A percentile compares a stretch with the other conserved stretches of the same genome.
These are phyloP conservation scores for Ustanciosporium gigantosporum DNA, from an alignment of 1,284 basidiomycete species.

Conservation along the genomic window DNA sequence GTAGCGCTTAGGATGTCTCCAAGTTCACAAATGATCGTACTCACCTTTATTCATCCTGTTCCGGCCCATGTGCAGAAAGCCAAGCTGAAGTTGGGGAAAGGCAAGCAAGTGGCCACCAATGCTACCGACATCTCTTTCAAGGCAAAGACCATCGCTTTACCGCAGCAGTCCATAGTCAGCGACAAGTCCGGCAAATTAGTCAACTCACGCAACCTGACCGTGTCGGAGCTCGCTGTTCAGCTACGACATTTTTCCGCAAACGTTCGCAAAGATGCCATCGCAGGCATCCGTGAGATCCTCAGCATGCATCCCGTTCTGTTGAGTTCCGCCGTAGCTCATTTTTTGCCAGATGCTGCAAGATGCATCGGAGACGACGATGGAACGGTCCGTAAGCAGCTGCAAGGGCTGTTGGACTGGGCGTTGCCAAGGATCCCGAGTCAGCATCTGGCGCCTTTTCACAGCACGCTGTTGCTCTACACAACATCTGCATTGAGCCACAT, in stretches of 20 bases:
- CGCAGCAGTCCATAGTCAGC: conserved; percentile 50
- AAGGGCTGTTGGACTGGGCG: conserved; percentile 69
- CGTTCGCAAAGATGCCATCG: conserved; percentile 78
- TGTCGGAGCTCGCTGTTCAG: conserved; percentile 78
- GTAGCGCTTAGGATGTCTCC: too few species aligned
- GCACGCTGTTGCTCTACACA: conserved; percentile 78
- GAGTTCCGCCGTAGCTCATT: conserved; percentile 67
- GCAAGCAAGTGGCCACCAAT: conserved; percentile 80
- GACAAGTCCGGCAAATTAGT: conserved; percentile 43
- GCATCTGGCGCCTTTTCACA: conserved; percentile 67
- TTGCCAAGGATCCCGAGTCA: conserved; percentile 71
- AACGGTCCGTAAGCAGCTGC: conserved; percentile 63
- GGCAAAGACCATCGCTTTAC: conserved; percentile 65
- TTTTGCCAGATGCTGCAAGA: conserved; percentile 73
- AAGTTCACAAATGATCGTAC: too few species aligned
- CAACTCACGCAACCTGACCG: conserved; percentile 67
- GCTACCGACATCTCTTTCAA: conserved; percentile 94
- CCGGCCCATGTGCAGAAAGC: conserved; percentile 75
- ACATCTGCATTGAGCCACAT: conserved; percentile 92
- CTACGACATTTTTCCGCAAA: conserved; percentile 80
- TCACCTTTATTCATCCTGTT: not conserved
- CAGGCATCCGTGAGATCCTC: conserved; percentile 79
- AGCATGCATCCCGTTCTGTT: conserved; percentile 70
- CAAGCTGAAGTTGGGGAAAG: conserved; percentile 93
- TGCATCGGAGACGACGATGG: conserved; percentile 71